Evolutionary conservation across 2,329 filamentous ascomycete genomes (phyloP).

Genomic region (Cladosporium cucumerinum): DNA sequence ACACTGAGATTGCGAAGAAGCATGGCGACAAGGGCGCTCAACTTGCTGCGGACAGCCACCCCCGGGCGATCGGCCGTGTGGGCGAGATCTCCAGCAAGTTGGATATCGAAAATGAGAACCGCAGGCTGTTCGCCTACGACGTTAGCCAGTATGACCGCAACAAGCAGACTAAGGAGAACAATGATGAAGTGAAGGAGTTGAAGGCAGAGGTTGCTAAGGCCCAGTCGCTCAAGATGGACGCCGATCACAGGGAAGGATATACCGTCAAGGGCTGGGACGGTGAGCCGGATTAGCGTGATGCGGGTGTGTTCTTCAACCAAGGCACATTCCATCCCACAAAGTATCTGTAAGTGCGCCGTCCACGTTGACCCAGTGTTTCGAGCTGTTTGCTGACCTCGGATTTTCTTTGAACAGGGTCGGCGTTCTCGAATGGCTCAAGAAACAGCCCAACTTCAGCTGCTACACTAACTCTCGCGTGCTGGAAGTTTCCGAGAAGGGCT

Average conservation of each 20-base stretch:
- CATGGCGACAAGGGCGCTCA: slow-evolving; percentile 51
- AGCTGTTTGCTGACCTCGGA: neutral
- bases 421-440: slow-evolving; percentile 50
- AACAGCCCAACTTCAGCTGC: slow-evolving; percentile 53
- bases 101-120: slow-evolving; percentile 56
- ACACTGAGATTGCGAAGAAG: slow-evolving; percentile 50
- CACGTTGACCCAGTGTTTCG: neutral
- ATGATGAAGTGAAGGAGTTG: slow-evolving; percentile 46
- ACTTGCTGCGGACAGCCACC: slow-evolving; percentile 52
- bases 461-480: slow-evolving; percentile 52
- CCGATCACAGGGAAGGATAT: slow-evolving; percentile 44
- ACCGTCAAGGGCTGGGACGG: slow-evolving; percentile 53
- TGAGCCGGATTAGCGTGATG: slow-evolving; percentile 50
- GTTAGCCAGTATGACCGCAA: slow-evolving; percentile 49
- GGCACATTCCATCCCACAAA: slow-evolving; percentile 57
- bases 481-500: slow-evolving; percentile 48
- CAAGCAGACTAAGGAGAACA: slow-evolving; percentile 39
- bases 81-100: slow-evolving; percentile 50
- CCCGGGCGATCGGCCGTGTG: slow-evolving; percentile 52
- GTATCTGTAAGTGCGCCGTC: slow-evolving; percentile 39
- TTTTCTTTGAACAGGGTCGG: slow-evolving; percentile 33
- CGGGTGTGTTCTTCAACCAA: slow-evolving; percentile 47
- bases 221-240: slow-evolving; percentile 44
- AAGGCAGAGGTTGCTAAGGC: slow-evolving; percentile 47
- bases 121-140: slow-evolving; percentile 48